Base-by-base conservation (phyloP, 2,329 filamentous ascomycete species). In the Apiospora hydei region DNA sequence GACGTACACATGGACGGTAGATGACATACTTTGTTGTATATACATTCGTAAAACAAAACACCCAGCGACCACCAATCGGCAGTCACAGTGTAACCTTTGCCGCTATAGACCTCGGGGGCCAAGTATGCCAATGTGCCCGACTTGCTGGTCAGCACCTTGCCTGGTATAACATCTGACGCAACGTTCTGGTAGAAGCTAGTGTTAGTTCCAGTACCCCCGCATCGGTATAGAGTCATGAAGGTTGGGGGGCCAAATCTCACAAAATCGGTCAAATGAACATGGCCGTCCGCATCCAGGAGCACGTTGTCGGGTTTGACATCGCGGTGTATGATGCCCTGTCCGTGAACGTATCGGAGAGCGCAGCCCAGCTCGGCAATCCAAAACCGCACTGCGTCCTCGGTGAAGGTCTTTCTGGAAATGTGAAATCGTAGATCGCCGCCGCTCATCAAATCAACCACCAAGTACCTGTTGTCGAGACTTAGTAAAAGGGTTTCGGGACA, bases 1-100 rank as follows among this genome's bases (percentile, higher is more conserved):
- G 44, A 26, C 53, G 26, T 21, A 53, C 38, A 46, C 34, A 49
- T 30, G 38, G 64, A 70, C 80, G 34, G 8, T 7, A n/a, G 57
- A 14, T 16, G 57, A 64, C 87, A 70, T 83, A 95, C 94, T 92
- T 97, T 98, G 85, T 97, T 98, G 85, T 98, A 99, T 76, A 99
- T 98, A 88, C 96, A 98, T 83, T 99, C 96, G 82, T 98, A 99
- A 82, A 98, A 98, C n/a, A 97, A 89, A 66, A 99, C 96, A 68
- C 96, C 96, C 30, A 99, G 84, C 7, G 96, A 98, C 96, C 96
- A 99, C 96, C 96, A 99, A 81, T 99, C 96, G 57, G 96, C 95
- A 77, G 96, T 94, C 67, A 91, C 91, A 73, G 93, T 92, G 80
- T 99, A 99, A 51, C 96, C 96, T 74, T 91, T 92, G 68, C 96